Conservation (phyloP, 208 protist species). For the Leptomonas pyrrhocoris region DNA sequence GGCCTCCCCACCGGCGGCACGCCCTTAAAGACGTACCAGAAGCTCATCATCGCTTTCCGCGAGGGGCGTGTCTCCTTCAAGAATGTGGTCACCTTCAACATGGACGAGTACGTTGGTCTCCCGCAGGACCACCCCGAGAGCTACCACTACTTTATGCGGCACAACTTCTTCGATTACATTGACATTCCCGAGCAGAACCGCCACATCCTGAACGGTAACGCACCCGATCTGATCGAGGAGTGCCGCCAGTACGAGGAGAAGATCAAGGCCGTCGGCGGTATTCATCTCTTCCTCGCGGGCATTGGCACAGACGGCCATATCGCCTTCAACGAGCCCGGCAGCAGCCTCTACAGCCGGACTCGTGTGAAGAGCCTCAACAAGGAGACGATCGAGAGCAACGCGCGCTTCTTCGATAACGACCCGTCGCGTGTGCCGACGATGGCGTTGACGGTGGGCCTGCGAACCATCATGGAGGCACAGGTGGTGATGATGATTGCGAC, state of each 20-base stretch:
- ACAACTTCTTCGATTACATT: slow-evolving; percentile 95
- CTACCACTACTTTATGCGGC: slow-evolving; percentile 96
- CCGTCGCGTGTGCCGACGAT: slow-evolving; percentile 91
- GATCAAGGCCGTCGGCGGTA: slow-evolving; percentile 88
- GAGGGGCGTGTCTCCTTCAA: slow-evolving; percentile 90
- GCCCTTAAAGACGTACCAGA: slow-evolving; percentile 90
- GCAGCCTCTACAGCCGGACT: slow-evolving; percentile 82
- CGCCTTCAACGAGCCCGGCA: slow-evolving; percentile 97
- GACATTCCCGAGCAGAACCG: slow-evolving; percentile 91
- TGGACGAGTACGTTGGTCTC: slow-evolving; percentile 96
- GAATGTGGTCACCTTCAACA: slow-evolving; percentile 96
- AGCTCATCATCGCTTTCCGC: slow-evolving; percentile 85
- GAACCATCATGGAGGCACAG: slow-evolving; percentile 88
- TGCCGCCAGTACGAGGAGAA: slow-evolving; percentile 94
- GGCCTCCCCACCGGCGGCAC: slow-evolving; percentile 93
- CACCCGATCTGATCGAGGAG: slow-evolving; percentile 83
- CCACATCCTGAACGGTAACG: slow-evolving; percentile 94
- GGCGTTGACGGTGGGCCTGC: slow-evolving; percentile 95
- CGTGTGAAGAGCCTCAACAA: slow-evolving; percentile 94
- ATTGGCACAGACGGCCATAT: slow-evolving; percentile 95
- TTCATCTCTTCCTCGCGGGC: slow-evolving; percentile 95
- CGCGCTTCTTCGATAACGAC: slow-evolving; percentile 94
- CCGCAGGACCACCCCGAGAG: slow-evolving; percentile 91
- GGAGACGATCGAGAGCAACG: slow-evolving; percentile 94
- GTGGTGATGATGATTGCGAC: slow-evolving; percentile 94